phyloP scores from a whole-genome alignment of 371 early-diverging fungal genomes.

The Gilbertella persicaria region DNA sequence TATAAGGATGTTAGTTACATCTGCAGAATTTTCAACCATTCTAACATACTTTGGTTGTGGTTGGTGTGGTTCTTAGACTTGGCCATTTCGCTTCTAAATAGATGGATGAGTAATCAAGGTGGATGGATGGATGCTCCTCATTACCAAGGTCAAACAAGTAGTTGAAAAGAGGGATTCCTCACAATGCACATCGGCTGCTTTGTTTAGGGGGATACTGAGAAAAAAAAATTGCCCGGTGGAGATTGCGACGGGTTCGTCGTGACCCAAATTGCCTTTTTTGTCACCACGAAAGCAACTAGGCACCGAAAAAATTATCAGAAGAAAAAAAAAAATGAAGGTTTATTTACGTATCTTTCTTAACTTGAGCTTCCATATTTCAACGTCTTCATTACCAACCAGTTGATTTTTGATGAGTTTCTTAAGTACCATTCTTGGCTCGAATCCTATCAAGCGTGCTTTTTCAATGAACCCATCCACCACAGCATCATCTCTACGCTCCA shows the following conservation, averaged over 20 bases:
- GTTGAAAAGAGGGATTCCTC: conserved; percentile 23
- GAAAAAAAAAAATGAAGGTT: conserved; percentile 25
- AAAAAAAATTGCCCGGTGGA: no score
- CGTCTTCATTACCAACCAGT: conserved; percentile 32
- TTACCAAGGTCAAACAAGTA: conserved; percentile 29
- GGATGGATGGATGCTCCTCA: neutral
- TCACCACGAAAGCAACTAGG: no score
- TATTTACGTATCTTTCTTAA: neutral
- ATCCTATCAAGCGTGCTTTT: conserved; percentile 31
- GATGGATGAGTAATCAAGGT: conserved; percentile 7
- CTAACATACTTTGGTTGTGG: conserved; percentile 94
- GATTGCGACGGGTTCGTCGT: no score
- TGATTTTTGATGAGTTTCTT: conserved; percentile 27
- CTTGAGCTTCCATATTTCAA: conserved; percentile 43
- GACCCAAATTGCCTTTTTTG: no score
- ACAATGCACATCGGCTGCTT: neutral
- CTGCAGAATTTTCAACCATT: neutral
- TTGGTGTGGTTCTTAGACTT: conserved; percentile 99
- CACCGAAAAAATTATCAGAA: neutral
- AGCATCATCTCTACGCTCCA: conserved; percentile 38
- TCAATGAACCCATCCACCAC: conserved; percentile 40
- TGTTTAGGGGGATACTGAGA: no score
- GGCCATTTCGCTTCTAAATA: conserved; percentile 60
- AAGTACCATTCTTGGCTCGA: conserved; percentile 34
- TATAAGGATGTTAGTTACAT: conserved; percentile 15